phyloP scores from a whole-genome alignment of 2,329 filamentous ascomycete species.

The Cercospora zeina region DNA sequence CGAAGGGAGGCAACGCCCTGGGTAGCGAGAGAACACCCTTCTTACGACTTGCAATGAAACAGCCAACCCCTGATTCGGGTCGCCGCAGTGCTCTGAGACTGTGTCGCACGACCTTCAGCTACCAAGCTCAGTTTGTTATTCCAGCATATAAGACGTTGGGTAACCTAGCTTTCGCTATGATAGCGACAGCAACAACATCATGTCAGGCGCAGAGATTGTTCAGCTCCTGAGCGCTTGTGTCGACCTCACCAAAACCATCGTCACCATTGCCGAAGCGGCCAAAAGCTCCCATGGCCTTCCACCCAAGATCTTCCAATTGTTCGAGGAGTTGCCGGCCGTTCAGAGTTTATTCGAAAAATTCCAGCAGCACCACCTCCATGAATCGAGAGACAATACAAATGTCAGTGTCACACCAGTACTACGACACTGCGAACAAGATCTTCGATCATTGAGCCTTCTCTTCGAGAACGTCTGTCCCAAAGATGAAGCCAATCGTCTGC shows the following conservation, averaged over 20 bases:
- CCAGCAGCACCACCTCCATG: neutral
- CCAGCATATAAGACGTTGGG: too few species aligned
- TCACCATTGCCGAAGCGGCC: neutral
- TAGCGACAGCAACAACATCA: too few species aligned
- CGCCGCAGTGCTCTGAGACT: too few species aligned
- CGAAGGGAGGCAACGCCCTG: too few species aligned
- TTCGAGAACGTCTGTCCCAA: neutral
- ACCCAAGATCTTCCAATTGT: neutral
- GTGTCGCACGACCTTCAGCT: too few species aligned
- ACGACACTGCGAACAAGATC: neutral
- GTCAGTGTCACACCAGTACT: neutral
- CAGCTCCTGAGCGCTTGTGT: neutral
- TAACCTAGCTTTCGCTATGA: too few species aligned
- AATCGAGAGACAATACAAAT: neutral
- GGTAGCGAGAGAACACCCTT: too few species aligned
- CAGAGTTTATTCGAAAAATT: neutral
- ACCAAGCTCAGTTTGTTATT: too few species aligned
- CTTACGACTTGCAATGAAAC: too few species aligned
- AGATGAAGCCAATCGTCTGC: neutral
- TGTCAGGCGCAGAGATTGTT: neutral
- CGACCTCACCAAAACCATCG: neutral
- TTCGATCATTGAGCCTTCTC: neutral
- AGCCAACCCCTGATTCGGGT: too few species aligned
- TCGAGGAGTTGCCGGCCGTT: neutral
- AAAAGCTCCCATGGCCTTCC: neutral